Evolutionary conservation across 2,329 filamentous ascomycete species (phyloP), one percentile per base, ranked within the genome.

Genomic region (Aspergillus nomiae): DNA sequence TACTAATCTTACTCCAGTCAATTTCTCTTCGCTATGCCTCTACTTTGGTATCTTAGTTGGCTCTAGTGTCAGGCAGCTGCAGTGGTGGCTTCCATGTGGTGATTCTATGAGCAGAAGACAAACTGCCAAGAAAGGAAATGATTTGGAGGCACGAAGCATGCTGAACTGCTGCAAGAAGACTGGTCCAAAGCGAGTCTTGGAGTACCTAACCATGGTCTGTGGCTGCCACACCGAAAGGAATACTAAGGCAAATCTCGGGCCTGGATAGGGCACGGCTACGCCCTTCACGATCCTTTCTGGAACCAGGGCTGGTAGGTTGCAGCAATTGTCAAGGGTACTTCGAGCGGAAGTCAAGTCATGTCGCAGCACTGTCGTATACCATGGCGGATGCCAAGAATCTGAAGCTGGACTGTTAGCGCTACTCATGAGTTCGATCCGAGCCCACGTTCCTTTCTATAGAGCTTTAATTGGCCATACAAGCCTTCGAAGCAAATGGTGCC

Each of bases 391-490:
- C 51, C n/a, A 59, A 54, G 57, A 43, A 62, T 16, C 38, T 59
- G 28, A 58, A 26, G 56, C 21, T 30, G n/a, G 38, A 34, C 26
- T 6, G 24, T 48, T n/a, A 21, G n/a, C 41, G 24, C 28, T 30
- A 9, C 11, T 7, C n/a, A 16, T n/a, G n/a, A 55, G 55, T 26
- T 48, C 32, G 30, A 55, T 58, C 21, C n/a, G n/a, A 34, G 50
- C 51, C 54, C 60, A 62, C 60, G 60, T 59, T 62, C 38, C 48
- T 30, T 32, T 21, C n/a, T 9, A 48, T 59, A 32, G 48, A 48
- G 53, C 16, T 43, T 51, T 55, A 26, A 62, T 62, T 62, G 60
- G 60, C 56, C 30, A 48, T 19, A 45, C 21, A 62, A 62, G 60
- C 56, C 54, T 59, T 58, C 21, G 32, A 14, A 26, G 32, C 32